Evolutionary conservation across 768 basidiomycete species (phyloP), one percentile per base, ranked within the genome.

Genomic region (Trametes villosa): DNA sequence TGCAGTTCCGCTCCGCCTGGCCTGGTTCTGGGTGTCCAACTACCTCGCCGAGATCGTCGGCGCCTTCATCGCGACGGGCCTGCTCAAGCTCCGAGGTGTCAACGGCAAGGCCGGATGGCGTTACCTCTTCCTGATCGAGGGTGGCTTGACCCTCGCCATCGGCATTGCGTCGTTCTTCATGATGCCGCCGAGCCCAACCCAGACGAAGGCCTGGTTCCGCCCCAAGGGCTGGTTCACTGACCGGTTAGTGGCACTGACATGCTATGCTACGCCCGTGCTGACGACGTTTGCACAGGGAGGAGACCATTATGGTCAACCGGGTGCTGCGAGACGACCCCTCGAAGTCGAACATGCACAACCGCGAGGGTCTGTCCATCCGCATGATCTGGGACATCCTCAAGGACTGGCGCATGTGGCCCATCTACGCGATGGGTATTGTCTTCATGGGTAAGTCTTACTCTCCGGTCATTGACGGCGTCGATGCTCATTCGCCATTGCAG

Each of bases 271-370:
- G 22, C 13, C 53, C 26, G 9, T 58, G 11, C 27, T 38, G 9
- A 34, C 11, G 17, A n/a, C 31, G 22, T 13, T 4, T n/a, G 42
- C 18, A 17, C 65, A 86, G 80, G 9, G 86, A 88, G 67, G 86
- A 88, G 68, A 72, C 76, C 29, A 87, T 88, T 59, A 83, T 86
- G 71, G 86, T 88, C 36, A 87, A 86, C 49, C 67, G 83, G 36
- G 81, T 88, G 6, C 72, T 88, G 5, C 80, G 86, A 15, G 86
- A 87, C 67, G 86, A 89, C 65, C 86, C 87, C 5, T 75, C 83
- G 7, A 88, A 87, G 68, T 84, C 82, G 13, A 79, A 82, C 64
- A 87, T 89, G 87, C 86, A 88, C 73, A 89, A 90, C 64, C 81
- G 87, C n/a, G 75, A 90, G 73, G 87, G 85, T 15, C 74, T 89